Base-by-base conservation (phyloP, 768 basidiomycete genomes). In the Mycena leptocephala region DNA sequence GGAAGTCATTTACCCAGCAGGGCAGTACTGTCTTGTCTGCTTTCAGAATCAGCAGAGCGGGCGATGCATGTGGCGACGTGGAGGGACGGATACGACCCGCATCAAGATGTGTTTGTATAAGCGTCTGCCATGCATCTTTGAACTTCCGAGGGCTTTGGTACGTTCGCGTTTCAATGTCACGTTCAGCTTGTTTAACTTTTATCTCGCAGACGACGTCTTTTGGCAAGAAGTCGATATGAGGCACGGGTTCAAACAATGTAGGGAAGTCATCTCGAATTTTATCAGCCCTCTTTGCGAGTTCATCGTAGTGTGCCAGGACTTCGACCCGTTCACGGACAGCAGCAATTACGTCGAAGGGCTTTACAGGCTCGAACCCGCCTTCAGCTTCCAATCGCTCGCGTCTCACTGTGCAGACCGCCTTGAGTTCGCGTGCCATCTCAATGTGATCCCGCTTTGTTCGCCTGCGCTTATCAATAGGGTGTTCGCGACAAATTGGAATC, bases 31-130 rank as follows among this genome's bases (percentile, higher is more conserved):
- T 78, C 0, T 75, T 70, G 53, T 86, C 83, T 0, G 81, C 56
- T 55, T 87, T 87, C 0, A 83, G 86, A 5, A 89, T 84, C 1
- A 88, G 80, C 69, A 89, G 90, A 0, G 83, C 80, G 0, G 86
- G 87, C 0, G 84, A 89, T 0, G 84, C 83, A 53, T 80, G 83
- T 0, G 59, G 51, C 0, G 82, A 85, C 0, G 76, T 76, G 0
- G 84, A 88, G 0, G 81, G 84, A 0, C 77, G 71, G 0, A 89
- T 81, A 0, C 79, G 68, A 0, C 87, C 86, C 2, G 84, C 81
- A 0, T 77, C 80, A 0, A 88, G 61, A 64, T 87, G 86, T 24
- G 85, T 72, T 0, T 87, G 62, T 0, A 90, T 79, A 0, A 89
- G 74, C 0, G 43, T 82, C 5, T 82, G 32, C 85, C 87, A 89